Conservation (phyloP, 2,329 filamentous ascomycete species). For the Thelonectria discophora region DNA sequence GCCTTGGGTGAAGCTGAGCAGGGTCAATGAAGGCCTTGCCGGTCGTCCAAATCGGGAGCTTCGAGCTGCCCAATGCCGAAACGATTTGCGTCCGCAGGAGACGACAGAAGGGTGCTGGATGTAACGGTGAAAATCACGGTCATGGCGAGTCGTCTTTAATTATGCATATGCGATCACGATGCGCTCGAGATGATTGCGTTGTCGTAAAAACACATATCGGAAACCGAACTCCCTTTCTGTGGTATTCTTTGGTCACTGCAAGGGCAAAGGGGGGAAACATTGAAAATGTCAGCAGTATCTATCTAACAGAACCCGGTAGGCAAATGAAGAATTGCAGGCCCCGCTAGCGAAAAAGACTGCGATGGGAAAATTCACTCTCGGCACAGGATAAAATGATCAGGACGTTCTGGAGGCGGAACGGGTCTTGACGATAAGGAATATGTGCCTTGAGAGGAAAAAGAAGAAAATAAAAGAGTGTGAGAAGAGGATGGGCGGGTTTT, state of each 20-base stretch:
- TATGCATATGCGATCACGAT: too few species aligned
- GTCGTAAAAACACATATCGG: not conserved
- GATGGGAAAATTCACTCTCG: conserved; percentile 69
- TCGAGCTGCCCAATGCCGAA: not conserved
- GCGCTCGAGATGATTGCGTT: too few species aligned
- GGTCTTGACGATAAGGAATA: conserved; percentile 96
- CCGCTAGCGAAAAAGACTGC: conserved; percentile 99
- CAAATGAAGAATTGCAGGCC: conserved; percentile 71
- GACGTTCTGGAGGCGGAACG: conserved; percentile 74
- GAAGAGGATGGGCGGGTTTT: not conserved
- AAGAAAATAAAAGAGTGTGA: conserved; percentile 46
- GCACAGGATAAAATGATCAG: conserved; percentile 92
- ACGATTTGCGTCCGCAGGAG: too few species aligned
- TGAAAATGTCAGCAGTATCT: conserved; percentile 83
- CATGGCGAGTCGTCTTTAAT: too few species aligned
- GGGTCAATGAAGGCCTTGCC: conserved; percentile 3
- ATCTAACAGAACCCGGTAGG: conserved; percentile 93
- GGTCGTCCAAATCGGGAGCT: conserved; percentile 1
- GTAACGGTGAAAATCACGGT: too few species aligned
- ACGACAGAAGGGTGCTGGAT: too few species aligned
- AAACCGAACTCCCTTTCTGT: too few species aligned
- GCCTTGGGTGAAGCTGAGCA: conserved; percentile 1
- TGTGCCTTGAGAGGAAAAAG: conserved; percentile 68
- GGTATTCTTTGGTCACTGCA: too few species aligned
- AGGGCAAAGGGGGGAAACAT: conserved; percentile 38